phyloP scores from a whole-genome alignment of 139 green algal species.

The Chlamydomonas sp. region DNA sequence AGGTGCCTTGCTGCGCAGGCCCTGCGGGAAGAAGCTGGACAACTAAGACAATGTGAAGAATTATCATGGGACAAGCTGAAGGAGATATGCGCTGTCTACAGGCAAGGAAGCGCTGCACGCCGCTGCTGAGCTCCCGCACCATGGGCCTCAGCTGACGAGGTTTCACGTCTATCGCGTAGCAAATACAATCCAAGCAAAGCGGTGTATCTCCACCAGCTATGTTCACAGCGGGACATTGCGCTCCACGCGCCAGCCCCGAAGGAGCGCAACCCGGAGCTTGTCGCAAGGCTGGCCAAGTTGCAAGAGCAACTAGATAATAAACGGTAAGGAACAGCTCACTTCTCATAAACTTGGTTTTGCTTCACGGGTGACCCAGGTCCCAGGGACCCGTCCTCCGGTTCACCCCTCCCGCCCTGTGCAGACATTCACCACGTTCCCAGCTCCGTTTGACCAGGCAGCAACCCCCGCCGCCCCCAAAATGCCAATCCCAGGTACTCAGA shows the following conservation, averaged over 20 bases:
- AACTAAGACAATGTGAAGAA: neutral
- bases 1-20: neutral
- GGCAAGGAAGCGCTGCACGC: neutral
- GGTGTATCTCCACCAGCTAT: slow-evolving; percentile 53
- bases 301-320: slow-evolving; percentile 63
- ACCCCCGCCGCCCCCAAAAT: neutral
- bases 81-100: neutral
- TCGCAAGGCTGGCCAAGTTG: slow-evolving; percentile 61
- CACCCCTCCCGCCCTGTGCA: too few relatives aligned
- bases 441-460: too few relatives aligned
- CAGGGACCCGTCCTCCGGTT: too few relatives aligned
- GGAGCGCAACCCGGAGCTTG: slow-evolving; percentile 56
- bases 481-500: slow-evolving; percentile 43
- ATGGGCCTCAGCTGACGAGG: too few relatives aligned
- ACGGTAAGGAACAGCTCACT: slow-evolving; percentile 30
- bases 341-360: slow-evolving; percentile 13
- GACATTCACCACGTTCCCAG: too few relatives aligned
- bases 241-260: slow-evolving; percentile 46
- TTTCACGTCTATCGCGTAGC: neutral
- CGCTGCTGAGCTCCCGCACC: too few relatives aligned
- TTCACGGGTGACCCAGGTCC: neutral
- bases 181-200: neutral
- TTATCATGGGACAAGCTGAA: slow-evolving; percentile 18
- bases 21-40: neutral
- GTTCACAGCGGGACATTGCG: slow-evolving; percentile 45